A percentile compares a stretch with the other conserved stretches of the same genome.
phyloP scores from a whole-genome alignment of 164 flowering plant species.

The Tetracentron sinense region DNA sequence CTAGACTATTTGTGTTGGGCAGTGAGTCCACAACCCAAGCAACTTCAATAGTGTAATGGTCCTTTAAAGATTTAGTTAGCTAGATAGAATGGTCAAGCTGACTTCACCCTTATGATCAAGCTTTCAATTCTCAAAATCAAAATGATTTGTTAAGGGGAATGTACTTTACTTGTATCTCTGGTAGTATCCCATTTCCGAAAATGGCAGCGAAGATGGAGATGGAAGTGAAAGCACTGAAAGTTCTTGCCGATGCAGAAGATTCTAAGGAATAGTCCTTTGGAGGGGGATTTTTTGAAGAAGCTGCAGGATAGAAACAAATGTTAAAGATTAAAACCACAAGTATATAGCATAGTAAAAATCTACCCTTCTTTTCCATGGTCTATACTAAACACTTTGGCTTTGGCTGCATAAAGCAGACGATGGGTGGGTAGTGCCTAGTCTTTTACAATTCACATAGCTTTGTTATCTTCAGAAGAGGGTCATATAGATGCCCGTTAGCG shows the following conservation, averaged over 20 bases:
- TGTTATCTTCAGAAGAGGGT: too few species aligned
- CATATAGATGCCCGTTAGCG: too few species aligned
- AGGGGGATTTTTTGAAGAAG: slow-evolving; percentile 62
- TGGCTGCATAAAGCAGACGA: too few species aligned
- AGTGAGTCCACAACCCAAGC: too few species aligned
- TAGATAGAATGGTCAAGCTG: not conserved
- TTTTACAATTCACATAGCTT: too few species aligned
- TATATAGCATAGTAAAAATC: not conserved
- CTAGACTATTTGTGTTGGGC: too few species aligned
- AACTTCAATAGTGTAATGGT: not conserved
- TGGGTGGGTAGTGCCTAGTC: too few species aligned
- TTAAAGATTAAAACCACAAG: not conserved
- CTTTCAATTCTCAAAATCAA: not conserved
- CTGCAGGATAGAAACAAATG: slow-evolving; percentile 27
- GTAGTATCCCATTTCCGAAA: slow-evolving; percentile 90
- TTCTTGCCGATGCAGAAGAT: slow-evolving; percentile 37
- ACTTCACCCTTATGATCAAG: not conserved
- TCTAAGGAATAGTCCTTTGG: slow-evolving; percentile 69
- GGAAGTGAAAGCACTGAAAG: slow-evolving; percentile 77
- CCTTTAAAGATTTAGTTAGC: not conserved
- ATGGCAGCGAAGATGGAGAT: slow-evolving; percentile 89
- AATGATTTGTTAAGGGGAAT: slow-evolving; percentile 4
- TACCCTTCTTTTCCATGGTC: too few species aligned
- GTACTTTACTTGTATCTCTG: slow-evolving; percentile 83
- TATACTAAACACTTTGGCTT: too few species aligned